These are phyloP conservation scores for Syncephalastrum monosporum DNA, from an alignment of 371 early-diverging fungal genomes.

Conservation along the genomic window DNA sequence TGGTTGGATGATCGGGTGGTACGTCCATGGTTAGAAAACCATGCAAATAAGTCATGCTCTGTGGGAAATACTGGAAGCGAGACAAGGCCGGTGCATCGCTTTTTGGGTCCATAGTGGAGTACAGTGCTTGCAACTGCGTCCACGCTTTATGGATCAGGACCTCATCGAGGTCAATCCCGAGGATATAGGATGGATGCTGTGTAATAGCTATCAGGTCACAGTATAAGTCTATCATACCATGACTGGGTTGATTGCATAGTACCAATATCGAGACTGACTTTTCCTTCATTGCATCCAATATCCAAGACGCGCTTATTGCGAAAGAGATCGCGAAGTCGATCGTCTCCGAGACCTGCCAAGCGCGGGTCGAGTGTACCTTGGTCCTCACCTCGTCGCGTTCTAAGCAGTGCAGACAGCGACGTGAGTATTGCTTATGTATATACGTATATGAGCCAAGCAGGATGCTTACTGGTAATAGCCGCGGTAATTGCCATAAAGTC, in stretches of 20 bases:
- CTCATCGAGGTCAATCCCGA: conserved; percentile 83
- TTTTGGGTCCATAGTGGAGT: conserved; percentile 39
- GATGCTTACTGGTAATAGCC: conserved; percentile 21
- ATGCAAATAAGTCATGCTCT: conserved; percentile 53
- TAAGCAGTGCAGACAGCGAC: neutral
- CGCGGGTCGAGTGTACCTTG: conserved; percentile 56
- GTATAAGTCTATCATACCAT: neutral
- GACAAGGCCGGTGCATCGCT: conserved; percentile 4
- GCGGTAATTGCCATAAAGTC: conserved; percentile 20
- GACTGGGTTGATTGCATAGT: conserved; percentile 1
- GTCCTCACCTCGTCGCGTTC: neutral
- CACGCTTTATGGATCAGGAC: conserved; percentile 65
- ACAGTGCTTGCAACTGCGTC: conserved; percentile 35
- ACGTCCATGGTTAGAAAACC: conserved; percentile 42
- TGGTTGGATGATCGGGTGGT: conserved; percentile 19
- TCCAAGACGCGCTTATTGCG: conserved; percentile 67
- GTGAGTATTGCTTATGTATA: neutral
- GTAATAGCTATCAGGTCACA: conserved; percentile 34
- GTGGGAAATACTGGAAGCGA: conserved; percentile 60
- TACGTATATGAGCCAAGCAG: neutral
- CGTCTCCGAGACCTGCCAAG: conserved; percentile 49
- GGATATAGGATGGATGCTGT: conserved; percentile 41
- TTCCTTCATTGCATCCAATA: conserved; percentile 85
- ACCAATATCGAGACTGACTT: conserved; percentile 66
- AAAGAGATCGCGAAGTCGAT: conserved; percentile 61